phyloP scores from a whole-genome alignment of 2,329 filamentous ascomycete species.

The Epichloe glyceriae region DNA sequence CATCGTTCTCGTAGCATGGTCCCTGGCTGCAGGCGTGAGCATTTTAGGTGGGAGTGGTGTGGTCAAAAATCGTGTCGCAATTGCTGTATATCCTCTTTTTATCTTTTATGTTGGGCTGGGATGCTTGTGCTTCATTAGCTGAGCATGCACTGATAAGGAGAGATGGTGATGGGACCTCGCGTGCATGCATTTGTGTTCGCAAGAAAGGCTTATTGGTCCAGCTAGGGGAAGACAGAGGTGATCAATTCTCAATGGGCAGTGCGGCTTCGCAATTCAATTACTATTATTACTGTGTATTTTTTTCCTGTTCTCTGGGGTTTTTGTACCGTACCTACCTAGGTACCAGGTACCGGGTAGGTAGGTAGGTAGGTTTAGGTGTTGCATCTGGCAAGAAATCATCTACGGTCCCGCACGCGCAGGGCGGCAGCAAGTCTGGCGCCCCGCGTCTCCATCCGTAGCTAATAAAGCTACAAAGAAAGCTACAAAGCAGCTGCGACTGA shows the following conservation, averaged over 20 bases:
- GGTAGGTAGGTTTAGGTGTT: no score
- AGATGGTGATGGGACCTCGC: no score
- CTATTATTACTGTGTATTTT: no score
- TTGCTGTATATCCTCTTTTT: constrained; percentile 89
- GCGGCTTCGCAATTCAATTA: no score
- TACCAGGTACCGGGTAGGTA: no score
- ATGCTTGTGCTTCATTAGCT: constrained; percentile 95
- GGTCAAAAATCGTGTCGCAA: constrained; percentile 81
- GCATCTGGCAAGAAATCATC: neutral
- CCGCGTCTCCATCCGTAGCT: neutral
- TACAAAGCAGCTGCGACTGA: neutral
- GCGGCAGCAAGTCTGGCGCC: neutral
- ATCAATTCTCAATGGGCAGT: no score
- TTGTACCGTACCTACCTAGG: no score
- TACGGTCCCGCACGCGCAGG: neutral
- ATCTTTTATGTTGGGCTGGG: constrained; percentile 91
- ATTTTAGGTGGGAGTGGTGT: constrained; percentile 93
- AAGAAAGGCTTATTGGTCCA: neutral
- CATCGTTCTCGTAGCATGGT: constrained; percentile 78
- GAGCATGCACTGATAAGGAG: constrained; percentile 13
- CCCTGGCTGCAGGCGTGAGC: constrained; percentile 85
- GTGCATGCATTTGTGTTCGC: neutral
- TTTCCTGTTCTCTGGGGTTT: no score
- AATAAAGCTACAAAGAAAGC: neutral
- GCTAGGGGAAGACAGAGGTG: no score